Evolutionary conservation across 768 basidiomycete species (phyloP), one percentile per base, ranked within the genome.

Genomic region (Termitomyces sp.): DNA sequence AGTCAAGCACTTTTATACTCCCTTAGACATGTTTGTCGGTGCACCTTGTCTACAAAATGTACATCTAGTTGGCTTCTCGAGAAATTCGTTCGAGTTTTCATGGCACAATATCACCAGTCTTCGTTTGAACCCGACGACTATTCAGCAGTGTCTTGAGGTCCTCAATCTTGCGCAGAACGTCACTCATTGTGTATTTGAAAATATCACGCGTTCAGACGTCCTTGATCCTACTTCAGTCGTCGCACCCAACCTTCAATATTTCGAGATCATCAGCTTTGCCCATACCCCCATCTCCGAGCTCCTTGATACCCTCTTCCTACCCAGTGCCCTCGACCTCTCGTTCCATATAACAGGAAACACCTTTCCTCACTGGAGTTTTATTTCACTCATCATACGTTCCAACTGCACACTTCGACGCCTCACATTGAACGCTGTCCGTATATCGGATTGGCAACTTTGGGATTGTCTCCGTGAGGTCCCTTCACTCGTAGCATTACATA

Each of bases 351-450:
- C 62, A 16, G 62, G 60, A 49, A 63, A 65, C 26, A 55, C 46
- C 16, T 65, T 63, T 42, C 60, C 62, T 26, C 59, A 65, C 26
- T 61, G 64, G 59, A 63, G 62, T 24, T 63, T 65, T 24, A 63
- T 55, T n/a, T 60, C 64, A 29, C 58, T 63, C 46, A 58, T 61
- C 27, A 18, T 43, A 20, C 64, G 64, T 39, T 65, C 62, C 10
- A 53, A 39, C n/a, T 61, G 58, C 36, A 37, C 41, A 12, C 58
- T 63, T 24, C 43, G 56, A 16, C 55, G 48, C 41, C 62, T 65
- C 26, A 42, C 62, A 10, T 62, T 65, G 9, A 60, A 63, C 27
- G 58, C 58, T 44, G 60, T 61, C 14, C 58, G 64, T 39, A 57
- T 61, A 24, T 57, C 54, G 6, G 60, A 65, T 46, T 61, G 59